Evolutionary conservation across 1,284 basidiomycete species (phyloP), one percentile per base, ranked within the genome.

Genomic region (Cryptococcus sp.): DNA sequence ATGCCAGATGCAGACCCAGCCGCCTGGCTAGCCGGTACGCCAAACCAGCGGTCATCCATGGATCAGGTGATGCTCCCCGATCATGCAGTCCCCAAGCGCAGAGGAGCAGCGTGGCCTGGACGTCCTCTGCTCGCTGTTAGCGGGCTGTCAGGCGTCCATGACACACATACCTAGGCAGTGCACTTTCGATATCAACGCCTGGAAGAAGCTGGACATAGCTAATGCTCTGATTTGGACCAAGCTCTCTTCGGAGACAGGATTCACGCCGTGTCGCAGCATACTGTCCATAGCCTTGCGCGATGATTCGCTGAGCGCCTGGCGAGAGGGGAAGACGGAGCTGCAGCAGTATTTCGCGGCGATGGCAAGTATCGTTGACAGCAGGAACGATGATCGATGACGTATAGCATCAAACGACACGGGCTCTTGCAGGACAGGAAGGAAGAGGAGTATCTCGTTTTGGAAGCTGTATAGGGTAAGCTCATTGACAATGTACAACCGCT

Each of bases 151-250:
- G 8, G 19, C 20, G 35, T 3, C 10, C 7, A 20, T 53, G 5
- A 17, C 23, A 25, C 7, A 63, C 64, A 39, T 45, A 66, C 64
- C 64, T 1, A 67, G 56, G 25, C 60, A 67, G 53, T 67, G 65
- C 4, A 67, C 60, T 39, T 67, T 67, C 15, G 62, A 65, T 6
- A 67, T 61, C 45, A 65, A n/a, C 1, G 63, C 65, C 42, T 67
- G 65, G 20, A 67, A 60, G 47, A 62, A 67, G 54, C 65, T 56
- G 15, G 62, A 56, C 50, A 62, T 55, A 1, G 62, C 65, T 23
- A 64, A 41, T 1, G 56, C 51, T 17, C 65, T 54, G 40, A 67
- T 62, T 40, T 60, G 51, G 16, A 46, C n/a, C 65, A 62, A 65
- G 27, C 45, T 45, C 16, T 66, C 65, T 25, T 60, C 59, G 17